Conservation (phyloP, 2,329 filamentous ascomycete species). For the Ophiostoma australiae region DNA sequence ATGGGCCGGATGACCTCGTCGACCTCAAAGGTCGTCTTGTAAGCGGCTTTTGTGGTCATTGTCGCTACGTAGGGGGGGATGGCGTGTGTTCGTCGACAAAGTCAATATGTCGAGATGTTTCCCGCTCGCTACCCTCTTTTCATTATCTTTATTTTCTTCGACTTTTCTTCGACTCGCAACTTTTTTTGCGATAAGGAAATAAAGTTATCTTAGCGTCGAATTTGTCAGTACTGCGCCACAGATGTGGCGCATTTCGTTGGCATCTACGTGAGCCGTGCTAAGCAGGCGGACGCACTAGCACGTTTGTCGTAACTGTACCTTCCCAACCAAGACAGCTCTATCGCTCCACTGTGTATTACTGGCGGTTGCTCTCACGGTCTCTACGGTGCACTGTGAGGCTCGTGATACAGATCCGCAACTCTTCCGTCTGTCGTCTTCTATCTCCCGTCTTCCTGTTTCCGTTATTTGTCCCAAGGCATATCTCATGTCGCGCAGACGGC, state of each 20-base stretch:
- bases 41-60: constrained; percentile 58
- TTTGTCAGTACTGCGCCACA: constrained; percentile 15
- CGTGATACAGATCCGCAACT: background rate
- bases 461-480: background rate
- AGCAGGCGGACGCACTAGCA: too few relatives aligned
- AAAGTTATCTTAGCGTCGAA: constrained; percentile 39
- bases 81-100: background rate
- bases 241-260: background rate
- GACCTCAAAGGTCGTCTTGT: constrained; percentile 86
- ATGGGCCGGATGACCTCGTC: constrained; percentile 82
- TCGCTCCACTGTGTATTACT: background rate
- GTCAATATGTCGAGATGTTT: background rate
- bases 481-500: constrained; percentile 17
- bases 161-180: constrained; percentile 16
- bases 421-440: background rate
- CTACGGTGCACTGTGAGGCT: background rate
- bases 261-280: too few relatives aligned
- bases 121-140: background rate
- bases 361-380: background rate
- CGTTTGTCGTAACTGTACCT: background rate
- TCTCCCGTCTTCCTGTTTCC: background rate
- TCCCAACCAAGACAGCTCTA: background rate
- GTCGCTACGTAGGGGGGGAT: constrained; percentile 24
- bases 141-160: background rate
- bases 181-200: constrained; percentile 32